Evolutionary conservation across 495 filamentous ascomycete genomes (phyloP), one percentile per base, ranked within the genome.

Genomic region (Astrothelium subdiscretum): DNA sequence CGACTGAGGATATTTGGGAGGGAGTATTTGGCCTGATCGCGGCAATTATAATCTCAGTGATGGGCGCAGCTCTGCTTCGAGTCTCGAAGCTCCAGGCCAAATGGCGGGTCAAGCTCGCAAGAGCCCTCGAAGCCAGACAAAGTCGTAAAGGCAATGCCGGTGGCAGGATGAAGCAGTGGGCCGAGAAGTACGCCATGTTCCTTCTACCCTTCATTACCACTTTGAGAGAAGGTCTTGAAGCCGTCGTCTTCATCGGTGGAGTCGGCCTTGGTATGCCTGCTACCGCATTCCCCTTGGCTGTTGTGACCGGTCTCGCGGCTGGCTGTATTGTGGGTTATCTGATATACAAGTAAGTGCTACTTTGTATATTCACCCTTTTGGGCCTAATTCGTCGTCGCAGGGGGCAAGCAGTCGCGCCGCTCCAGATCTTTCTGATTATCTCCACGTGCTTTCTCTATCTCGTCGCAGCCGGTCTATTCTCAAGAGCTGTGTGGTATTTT

Each of bases 381-480:
- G 22, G 27, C 10, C 18, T 67, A 11, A 40, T 27, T 22, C 22
- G 26, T 11, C 31, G 6, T 44, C 18, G 6, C 24, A 54, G 48
- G 48, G 48, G 48, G 6, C 35, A 35, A 59, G 57, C 57, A 18
- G 57, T 35, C 8, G 78, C 85, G 10, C 84, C 83, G 31, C 72
- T 95, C 60, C 89, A 92, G 66, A 74, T 87, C 57, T 95, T 95
- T 78, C 75, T 95, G 12, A 83, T 94, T 65, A 70, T 83, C 52
- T 92, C 89, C 2, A 94, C 90, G 6, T 92, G 88, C 69, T 80
- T 94, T 68, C 78, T 95, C 2, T 95, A 95, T 66, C 83, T 95
- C 2, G 86, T 95, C n/a, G 88, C 87, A 15, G 89, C 87, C 10
- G 90, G 89, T 29, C 81, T 95, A 13, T 87, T 94, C 72, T 91